These are phyloP conservation scores for Aureobasidium namibiae DNA, from an alignment of 2,329 filamentous ascomycete genomes.

Conservation along the genomic window DNA sequence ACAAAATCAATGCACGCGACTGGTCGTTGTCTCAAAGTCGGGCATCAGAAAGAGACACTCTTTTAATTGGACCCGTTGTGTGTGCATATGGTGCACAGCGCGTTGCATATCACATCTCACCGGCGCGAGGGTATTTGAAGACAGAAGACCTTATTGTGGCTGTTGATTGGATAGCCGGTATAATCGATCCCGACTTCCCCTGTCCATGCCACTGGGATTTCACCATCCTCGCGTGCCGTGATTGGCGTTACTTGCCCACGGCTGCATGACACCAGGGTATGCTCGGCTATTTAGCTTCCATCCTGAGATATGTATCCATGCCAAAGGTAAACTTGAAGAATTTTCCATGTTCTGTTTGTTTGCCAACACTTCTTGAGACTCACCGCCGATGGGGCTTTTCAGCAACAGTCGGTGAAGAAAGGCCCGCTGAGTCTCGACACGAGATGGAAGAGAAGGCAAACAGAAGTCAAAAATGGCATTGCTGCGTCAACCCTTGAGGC, in stretches of 20 bases:
- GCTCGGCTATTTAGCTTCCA: not conserved
- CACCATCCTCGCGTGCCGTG: not conserved
- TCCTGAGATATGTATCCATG: not conserved
- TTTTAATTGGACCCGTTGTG: not conserved
- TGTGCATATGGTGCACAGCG: not conserved
- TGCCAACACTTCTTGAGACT: not conserved
- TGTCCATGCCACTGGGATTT: not conserved
- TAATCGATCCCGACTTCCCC: not conserved
- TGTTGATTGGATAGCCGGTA: not conserved
- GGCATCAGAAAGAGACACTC: not conserved
- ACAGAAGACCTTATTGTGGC: no score
- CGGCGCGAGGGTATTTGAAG: no score
- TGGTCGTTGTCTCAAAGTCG: not conserved
- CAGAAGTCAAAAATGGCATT: not conserved
- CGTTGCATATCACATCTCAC: not conserved
- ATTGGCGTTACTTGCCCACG: not conserved
- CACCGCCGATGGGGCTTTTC: not conserved
- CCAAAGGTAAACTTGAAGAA: not conserved
- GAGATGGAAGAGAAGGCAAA: not conserved
- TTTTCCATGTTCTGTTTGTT: not conserved
- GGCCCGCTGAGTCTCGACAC: not conserved
- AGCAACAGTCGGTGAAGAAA: not conserved
- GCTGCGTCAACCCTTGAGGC: not conserved
- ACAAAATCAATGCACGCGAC: not conserved
- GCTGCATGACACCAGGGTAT: slow-evolving; percentile 1